Conservation (phyloP, 495 filamentous ascomycete genomes). For the Penicillium bialowiezense region DNA sequence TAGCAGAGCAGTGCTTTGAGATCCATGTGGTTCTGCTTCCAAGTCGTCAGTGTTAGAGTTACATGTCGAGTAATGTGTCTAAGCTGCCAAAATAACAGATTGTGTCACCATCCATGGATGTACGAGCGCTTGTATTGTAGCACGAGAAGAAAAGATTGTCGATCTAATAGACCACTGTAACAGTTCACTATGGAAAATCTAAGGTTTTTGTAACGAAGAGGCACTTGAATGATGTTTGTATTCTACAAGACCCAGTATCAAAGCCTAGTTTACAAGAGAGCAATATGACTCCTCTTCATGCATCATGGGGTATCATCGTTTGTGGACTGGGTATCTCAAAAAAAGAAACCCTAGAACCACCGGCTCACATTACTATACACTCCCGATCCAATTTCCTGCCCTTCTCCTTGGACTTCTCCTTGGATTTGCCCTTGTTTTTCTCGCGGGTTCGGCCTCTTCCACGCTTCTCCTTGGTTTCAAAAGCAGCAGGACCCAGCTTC, state of each 20-base stretch:
- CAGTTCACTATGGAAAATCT: too few relatives aligned
- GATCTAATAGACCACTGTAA: too few relatives aligned
- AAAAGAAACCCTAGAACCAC: slow-evolving; percentile 3
- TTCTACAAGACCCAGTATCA: too few relatives aligned
- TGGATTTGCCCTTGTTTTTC: slow-evolving; percentile 26
- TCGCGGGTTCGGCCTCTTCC: slow-evolving; percentile 24
- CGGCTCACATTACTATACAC: slow-evolving; percentile 57
- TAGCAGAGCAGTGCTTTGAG: background rate
- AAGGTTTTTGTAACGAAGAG: too few relatives aligned
- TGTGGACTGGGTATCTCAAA: slow-evolving; percentile 7
- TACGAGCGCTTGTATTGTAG: too few relatives aligned
- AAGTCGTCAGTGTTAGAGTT: too few relatives aligned
- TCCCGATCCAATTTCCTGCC: slow-evolving; percentile 63
- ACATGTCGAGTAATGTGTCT: background rate
- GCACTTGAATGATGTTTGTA: too few relatives aligned
- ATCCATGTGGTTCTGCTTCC: background rate
- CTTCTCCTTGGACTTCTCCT: slow-evolving; percentile 46
- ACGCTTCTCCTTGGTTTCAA: slow-evolving; percentile 32
- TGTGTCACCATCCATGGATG: too few relatives aligned
- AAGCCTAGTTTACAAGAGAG: background rate
- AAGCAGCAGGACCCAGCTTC: slow-evolving; percentile 17
- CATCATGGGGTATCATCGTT: slow-evolving; percentile 24
- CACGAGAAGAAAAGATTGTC: too few relatives aligned
- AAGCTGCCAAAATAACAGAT: background rate
- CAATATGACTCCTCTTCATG: slow-evolving; percentile 10